phyloP scores from a whole-genome alignment of 1,284 basidiomycete genomes.

The Cystobasidium sp. region DNA sequence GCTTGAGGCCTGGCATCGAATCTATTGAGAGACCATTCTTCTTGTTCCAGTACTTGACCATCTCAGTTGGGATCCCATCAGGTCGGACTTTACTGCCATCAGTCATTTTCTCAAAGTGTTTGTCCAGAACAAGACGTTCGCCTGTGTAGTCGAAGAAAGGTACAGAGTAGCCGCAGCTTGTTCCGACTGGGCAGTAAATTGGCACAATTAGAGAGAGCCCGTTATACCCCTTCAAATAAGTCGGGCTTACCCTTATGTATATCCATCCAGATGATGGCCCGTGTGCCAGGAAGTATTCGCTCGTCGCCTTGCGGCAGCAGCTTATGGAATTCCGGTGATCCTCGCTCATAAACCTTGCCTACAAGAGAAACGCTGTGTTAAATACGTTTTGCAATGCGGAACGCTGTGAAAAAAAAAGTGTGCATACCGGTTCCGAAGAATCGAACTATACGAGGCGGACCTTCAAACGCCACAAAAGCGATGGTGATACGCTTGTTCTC shows the following conservation, averaged over 20 bases:
- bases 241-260: conserved; percentile 43
- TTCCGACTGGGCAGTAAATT: conserved; percentile 40
- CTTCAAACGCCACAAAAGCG: conserved; percentile 47
- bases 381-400: not conserved
- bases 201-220: no score
- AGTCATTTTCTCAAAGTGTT: conserved; percentile 9
- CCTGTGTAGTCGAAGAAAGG: conserved; percentile 47
- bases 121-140: conserved; percentile 41
- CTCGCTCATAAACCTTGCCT: conserved; percentile 47
- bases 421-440: conserved; percentile 45
- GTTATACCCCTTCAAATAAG: not conserved
- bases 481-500: conserved; percentile 46
- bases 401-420: not conserved
- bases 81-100: conserved; percentile 38
- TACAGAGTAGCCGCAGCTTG: conserved; percentile 47
- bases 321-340: conserved; percentile 40
- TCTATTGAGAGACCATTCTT: conserved; percentile 47
- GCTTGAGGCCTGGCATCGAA: conserved; percentile 45
- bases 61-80: conserved; percentile 1
- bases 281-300: conserved; percentile 44
- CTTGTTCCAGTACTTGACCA: conserved; percentile 45
- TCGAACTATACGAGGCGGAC: conserved; percentile 48
- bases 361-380: not conserved
- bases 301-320: conserved; percentile 42
- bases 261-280: conserved; percentile 50